Evolutionary conservation across 2,329 filamentous ascomycete species (phyloP), one percentile per base, ranked within the genome.

Genomic region (Calcarisporium arbuscula): DNA sequence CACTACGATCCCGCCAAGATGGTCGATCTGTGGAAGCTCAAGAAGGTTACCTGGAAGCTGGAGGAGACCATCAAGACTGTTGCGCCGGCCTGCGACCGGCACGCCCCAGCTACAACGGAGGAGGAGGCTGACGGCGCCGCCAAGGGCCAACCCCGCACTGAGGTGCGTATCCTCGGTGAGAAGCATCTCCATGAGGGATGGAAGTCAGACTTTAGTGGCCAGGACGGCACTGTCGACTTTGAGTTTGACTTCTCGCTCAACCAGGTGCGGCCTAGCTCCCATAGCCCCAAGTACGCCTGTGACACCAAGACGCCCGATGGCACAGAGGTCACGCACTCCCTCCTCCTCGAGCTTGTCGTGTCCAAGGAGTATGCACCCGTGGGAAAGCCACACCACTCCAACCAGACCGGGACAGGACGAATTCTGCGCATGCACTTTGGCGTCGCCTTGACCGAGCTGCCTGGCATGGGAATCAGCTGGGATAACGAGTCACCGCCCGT

Each of bases 401-500:
- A 86, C 1, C 87, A 89, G 32, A 95, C 90, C 0, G 90, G 90
- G 41, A 84, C 88, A 3, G 92, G 90, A 1, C 78, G 90, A 44
- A 90, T 96, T 34, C 69, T 98, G 41, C 77, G 90, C 45, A 95
- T 95, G 74, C 86, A 94, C 57, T 96, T 95, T 66, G 78, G 76
- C 49, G 71, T 92, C 34, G 68, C 79, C 38, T 72, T 96, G 36
- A 95, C 89, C 5, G 84, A 94, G 62, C 77, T 85, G 40, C 76
- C 77, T 15, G 90, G 90, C 14, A 74, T 95, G 55, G 89, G 90
- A 32, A 89, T 98, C 50, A 86, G 84, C 48, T 98, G 92, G 90
- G 90, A 96, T 49, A 90, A 95, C 61, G 90, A 98, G 66, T 80
- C 85, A 52, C 90, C 90, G 10, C 90, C 90, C 1, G 77, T 94